Base-by-base conservation (phyloP, 495 filamentous ascomycete species). In the Astrothelium macrocarpum region DNA sequence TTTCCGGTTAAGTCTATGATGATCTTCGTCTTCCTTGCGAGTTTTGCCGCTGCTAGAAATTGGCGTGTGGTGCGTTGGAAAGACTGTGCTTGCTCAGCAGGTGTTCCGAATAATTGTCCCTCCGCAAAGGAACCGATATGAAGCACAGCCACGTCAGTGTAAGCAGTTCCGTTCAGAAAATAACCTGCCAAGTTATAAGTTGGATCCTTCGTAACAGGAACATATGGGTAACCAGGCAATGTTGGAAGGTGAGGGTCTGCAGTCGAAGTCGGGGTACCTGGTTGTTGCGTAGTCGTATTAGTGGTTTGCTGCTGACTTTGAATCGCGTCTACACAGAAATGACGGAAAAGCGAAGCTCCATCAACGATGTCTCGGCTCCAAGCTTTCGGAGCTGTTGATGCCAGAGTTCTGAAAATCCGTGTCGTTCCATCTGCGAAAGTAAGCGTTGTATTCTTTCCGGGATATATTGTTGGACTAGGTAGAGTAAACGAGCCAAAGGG, bases 1-100 rank as follows among this genome's bases (percentile, higher is more conserved):
- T 86, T 86, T 18, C 71, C 68, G 0, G 78, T 72, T 1, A 86
- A 64, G 62, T 86, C 84, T 53, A 84, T 78, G 36, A 84, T 72
- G 11, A 82, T 64, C 61, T 78, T 79, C 31, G 76, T 72, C 42
- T 76, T 73, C 20, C 73, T 73, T 9, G 70, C 71, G 12, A 64
- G 63, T 53, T 73, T 73, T 25, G 72, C 75, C 25, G 68, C 62
- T 2, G 32, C 60, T 59, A 84, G 68, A 65, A 84, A 84, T 0
- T 79, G 42, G 1, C 66, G 53, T 1, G 81, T 74, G 0, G 77
- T 68, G 14, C 66, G 42, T 7, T 67, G 68, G 67, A 81, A 82
- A 18, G 39, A 72, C 70, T 2, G 72, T 67, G n/a, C 60, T 66
- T 32, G 62, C 66, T 28, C 71, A 69, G 26, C 74, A 62, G 60